Conservation (phyloP, 2,329 filamentous ascomycete species). For the Cladosporium colombiae region DNA sequence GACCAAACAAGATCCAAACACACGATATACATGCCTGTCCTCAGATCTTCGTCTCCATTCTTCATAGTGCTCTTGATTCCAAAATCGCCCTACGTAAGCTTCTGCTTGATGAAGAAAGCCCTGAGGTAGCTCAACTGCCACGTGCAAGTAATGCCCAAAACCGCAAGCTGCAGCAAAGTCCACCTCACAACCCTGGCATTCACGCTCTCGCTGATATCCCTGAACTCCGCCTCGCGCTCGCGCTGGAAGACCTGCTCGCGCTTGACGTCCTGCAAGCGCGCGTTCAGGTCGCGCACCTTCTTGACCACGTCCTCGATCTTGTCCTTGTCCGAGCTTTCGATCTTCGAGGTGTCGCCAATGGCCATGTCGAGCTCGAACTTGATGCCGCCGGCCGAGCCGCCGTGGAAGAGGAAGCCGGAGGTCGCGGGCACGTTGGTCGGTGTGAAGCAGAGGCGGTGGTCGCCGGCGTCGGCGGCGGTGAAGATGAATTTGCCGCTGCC, state of each 20-base stretch:
- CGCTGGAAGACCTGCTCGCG: conserved; percentile 96
- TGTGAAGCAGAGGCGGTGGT: conserved; percentile 94
- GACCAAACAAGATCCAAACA: not conserved
- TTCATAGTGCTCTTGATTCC: not conserved
- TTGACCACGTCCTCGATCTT: conserved; percentile 89
- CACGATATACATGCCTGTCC: not conserved
- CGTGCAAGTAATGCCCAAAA: conserved; percentile 84
- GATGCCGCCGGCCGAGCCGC: conserved; percentile 70
- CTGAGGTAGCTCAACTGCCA: conserved; percentile 97
- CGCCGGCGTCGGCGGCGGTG: conserved; percentile 88
- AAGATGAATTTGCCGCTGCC: conserved; percentile 88
- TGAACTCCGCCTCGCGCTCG: conserved; percentile 97
- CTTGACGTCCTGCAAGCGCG: conserved; percentile 80
- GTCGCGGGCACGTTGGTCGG: conserved; percentile 72
- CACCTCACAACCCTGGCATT: conserved; percentile 91
- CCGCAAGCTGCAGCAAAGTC: conserved; percentile 85
- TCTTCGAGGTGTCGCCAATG: conserved; percentile 90
- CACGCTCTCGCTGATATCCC: conserved; percentile 93
- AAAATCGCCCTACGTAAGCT: conserved; percentile 70
- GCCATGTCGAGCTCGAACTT: conserved; percentile 85
- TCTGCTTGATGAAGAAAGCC: conserved; percentile 99
- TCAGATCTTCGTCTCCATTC: not conserved
- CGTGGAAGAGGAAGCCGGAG: conserved; percentile 69
- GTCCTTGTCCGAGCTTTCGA: conserved; percentile 89
- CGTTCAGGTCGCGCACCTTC: conserved; percentile 87